Percentiles rank a stretch among this genome's conserved stretches.
phyloP scores from a whole-genome alignment of 2,329 filamentous ascomycete species.

The Alternaria triticina region DNA sequence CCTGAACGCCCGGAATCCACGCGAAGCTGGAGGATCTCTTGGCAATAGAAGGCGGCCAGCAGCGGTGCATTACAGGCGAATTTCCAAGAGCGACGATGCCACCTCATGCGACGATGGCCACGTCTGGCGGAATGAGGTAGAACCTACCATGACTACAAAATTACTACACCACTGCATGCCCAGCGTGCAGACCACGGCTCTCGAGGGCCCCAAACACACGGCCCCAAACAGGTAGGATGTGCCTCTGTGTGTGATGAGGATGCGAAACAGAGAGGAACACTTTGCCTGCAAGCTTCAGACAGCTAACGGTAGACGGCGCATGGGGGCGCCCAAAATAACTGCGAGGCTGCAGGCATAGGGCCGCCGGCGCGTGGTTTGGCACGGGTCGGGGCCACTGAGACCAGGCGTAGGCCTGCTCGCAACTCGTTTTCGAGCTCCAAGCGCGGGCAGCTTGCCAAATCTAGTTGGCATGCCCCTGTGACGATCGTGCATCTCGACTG shows the following conservation, averaged over 20 bases:
- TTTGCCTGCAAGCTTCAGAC: constrained; percentile 21
- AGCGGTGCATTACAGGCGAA: constrained; percentile 15
- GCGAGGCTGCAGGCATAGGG: constrained; percentile 13
- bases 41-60: constrained; percentile 18
- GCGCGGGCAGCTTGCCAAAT: constrained; percentile 22
- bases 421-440: constrained; percentile 12
- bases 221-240: not conserved
- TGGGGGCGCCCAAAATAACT: constrained; percentile 31
- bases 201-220: not conserved
- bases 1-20: constrained; percentile 8
- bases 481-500: constrained; percentile 23
- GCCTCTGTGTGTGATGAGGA: constrained; percentile 9
- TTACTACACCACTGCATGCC: not conserved
- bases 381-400: constrained; percentile 11
- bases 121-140: not conserved
- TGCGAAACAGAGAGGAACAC: constrained; percentile 25
- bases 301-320: constrained; percentile 27
- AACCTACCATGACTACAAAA: not conserved
- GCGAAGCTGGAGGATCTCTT: constrained; percentile 17
- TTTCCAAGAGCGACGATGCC: constrained; percentile 20
- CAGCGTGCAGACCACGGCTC: not conserved
- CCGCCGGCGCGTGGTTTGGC: constrained; percentile 7
- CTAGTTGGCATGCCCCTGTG: constrained; percentile 24
- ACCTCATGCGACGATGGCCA: constrained; percentile 12
- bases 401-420: constrained; percentile 13